Evolutionary conservation across 495 filamentous ascomycete species (phyloP), one percentile per base, ranked within the genome.

Genomic region (Daldinia decipiens): DNA sequence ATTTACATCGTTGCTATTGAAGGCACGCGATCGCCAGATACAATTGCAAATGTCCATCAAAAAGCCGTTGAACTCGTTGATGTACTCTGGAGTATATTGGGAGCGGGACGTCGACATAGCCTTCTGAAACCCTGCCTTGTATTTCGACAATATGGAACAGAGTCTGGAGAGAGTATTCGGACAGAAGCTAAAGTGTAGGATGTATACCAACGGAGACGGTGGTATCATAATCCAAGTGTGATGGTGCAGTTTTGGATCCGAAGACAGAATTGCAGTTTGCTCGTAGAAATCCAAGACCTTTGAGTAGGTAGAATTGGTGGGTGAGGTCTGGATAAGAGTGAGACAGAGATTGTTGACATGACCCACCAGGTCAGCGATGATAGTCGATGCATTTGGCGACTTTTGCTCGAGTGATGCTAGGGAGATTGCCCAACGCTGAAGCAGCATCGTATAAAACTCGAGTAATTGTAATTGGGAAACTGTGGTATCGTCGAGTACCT

Each of bases 1-100:
- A 76, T 93, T 93, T 12, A 83, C 76, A 67, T 95, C 92, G 9
- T 86, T 81, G 1, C 78, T 79, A 45, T 88, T 88, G 34, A 97
- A 88, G 0, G 91, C 93, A 13, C 90, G 89, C 21, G 88, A 89
- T 19, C 92, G 87, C 93, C 94, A 96, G 13, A 97, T 71, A 51
- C 92, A 86, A 73, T 97, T 96, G 81, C 92, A 95, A 43, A 93
- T 85, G 73, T 97, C 94, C 91, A 95, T 95, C 32, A 97, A 84
- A 73, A 90, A 93, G 8, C 90, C 91, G 77, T 97, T 97, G 81
- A 95, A 95, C 21, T 86, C 82, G 45, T 87, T 84, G 58, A 93
- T 87, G 71, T 85, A 87, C 68, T 79, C 80, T 53, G 78, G 83
- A 68, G 81, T 86, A 65, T 81, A 85, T 55, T 64, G 77, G 59